Conservation (phyloP, 306 rosid genomes). For the Castanospermum australe region DNA sequence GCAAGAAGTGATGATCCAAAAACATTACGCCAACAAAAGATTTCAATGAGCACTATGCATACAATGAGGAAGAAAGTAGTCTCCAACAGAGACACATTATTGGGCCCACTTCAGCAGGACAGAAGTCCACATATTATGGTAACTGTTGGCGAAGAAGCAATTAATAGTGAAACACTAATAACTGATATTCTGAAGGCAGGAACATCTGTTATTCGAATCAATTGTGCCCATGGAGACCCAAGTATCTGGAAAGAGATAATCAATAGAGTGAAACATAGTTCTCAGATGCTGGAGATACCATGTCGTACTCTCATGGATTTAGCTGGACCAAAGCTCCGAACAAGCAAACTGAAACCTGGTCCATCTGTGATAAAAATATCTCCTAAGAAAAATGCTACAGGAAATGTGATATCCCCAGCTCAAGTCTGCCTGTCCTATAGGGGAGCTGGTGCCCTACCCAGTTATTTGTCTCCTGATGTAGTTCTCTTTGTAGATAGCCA, state of each 20-base stretch:
- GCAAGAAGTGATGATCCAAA: background rate
- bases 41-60: background rate
- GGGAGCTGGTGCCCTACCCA: background rate
- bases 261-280: background rate
- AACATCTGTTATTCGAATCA: background rate
- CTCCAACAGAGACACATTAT: background rate
- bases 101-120: conserved; percentile 4
- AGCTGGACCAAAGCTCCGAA: conserved; percentile 12
- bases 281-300: conserved; percentile 6
- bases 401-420: conserved; percentile 7
- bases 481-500: background rate
- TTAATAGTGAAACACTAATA: background rate
- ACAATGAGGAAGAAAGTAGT: background rate
- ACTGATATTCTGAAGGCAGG: background rate
- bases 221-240: background rate
- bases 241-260: background rate
- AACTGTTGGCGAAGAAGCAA: background rate
- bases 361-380: background rate
- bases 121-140: background rate
- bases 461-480: background rate
- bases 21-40: background rate
- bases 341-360: conserved; percentile 15
- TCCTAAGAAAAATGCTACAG: background rate
- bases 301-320: conserved; percentile 11
- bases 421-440: background rate